These are phyloP conservation scores for Phylloporus sp. DNA, from an alignment of 768 basidiomycete species.

Conservation along the genomic window DNA sequence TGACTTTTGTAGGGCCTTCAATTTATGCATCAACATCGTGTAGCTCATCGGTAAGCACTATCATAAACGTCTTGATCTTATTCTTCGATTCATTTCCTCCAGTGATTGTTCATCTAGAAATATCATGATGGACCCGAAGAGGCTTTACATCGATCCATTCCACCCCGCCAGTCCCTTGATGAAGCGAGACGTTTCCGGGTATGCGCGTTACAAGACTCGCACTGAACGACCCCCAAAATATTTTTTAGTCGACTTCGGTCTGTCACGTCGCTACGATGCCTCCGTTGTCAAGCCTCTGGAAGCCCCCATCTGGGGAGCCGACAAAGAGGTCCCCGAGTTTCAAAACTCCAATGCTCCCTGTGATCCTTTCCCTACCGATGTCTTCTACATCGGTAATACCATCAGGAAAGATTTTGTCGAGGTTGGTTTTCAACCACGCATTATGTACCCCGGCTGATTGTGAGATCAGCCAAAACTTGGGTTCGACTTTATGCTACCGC, in stretches of 20 bases:
- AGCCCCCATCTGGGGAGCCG: constrained; percentile 40
- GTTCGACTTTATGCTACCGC: background rate
- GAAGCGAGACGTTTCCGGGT: constrained; percentile 21
- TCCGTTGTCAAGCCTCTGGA: too few relatives aligned
- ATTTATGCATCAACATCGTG: constrained; percentile 23
- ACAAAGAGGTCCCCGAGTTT: constrained; percentile 40
- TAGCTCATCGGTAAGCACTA: constrained; percentile 10
- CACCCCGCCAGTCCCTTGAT: constrained; percentile 17
- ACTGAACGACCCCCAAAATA: constrained; percentile 19
- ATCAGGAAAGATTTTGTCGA: constrained; percentile 28
- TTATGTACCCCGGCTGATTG: background rate
- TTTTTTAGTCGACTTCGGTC: constrained; percentile 27
- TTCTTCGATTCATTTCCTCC: background rate
- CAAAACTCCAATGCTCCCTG: constrained; percentile 14
- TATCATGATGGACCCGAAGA: constrained; percentile 30
- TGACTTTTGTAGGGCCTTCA: constrained; percentile 15
- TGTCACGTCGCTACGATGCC: too few relatives aligned
- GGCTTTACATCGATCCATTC: constrained; percentile 25
- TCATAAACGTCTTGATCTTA: background rate
- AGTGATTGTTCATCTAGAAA: constrained; percentile 32
- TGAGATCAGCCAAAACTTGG: background rate
- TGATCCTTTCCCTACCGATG: constrained; percentile 40
- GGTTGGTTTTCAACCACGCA: background rate
- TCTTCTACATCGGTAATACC: constrained; percentile 41
- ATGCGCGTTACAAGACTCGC: too few relatives aligned